Conservation (phyloP, 371 early-diverging fungal species). For the Smittium culicis region DNA sequence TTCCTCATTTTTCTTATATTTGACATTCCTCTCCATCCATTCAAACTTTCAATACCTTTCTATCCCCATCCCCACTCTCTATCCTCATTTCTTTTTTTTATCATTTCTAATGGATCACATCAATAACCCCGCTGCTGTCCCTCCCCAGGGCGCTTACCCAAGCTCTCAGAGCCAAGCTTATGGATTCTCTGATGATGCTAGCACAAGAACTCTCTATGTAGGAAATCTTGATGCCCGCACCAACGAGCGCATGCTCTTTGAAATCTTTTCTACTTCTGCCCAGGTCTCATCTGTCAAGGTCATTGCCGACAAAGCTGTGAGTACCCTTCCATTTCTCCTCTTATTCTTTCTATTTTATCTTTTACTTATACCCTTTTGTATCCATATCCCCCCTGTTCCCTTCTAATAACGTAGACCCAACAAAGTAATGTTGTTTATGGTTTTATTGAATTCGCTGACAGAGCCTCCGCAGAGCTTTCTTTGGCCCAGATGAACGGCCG, state of each 20-base stretch:
- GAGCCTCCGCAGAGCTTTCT: constrained; percentile 56
- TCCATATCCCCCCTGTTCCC: background rate
- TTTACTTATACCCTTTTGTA: constrained; percentile 7
- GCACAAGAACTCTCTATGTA: constrained; percentile 56
- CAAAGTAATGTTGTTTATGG: constrained; percentile 65
- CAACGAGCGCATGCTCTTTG: constrained; percentile 56
- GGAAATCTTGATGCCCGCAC: constrained; percentile 78
- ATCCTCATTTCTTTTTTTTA: background rate
- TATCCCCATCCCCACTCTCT: background rate
- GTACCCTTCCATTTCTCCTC: constrained; percentile 16
- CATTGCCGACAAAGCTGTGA: constrained; percentile 61
- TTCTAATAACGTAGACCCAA: constrained; percentile 20
- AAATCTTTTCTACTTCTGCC: constrained; percentile 59
- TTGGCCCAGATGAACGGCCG: constrained; percentile 62
- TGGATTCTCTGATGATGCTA: constrained; percentile 18
- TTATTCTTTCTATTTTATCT: constrained; percentile 13
- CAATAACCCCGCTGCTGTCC: background rate
- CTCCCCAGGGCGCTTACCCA: background rate
- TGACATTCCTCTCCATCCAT: background rate
- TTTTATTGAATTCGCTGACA: constrained; percentile 74
- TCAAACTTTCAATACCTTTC: background rate
- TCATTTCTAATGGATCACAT: constrained; percentile 2
- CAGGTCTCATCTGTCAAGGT: constrained; percentile 60
- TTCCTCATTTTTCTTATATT: background rate
- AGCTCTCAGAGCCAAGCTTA: background rate